phyloP scores from a whole-genome alignment of 208 protist species.

The Ichthyophonus hoferi region DNA sequence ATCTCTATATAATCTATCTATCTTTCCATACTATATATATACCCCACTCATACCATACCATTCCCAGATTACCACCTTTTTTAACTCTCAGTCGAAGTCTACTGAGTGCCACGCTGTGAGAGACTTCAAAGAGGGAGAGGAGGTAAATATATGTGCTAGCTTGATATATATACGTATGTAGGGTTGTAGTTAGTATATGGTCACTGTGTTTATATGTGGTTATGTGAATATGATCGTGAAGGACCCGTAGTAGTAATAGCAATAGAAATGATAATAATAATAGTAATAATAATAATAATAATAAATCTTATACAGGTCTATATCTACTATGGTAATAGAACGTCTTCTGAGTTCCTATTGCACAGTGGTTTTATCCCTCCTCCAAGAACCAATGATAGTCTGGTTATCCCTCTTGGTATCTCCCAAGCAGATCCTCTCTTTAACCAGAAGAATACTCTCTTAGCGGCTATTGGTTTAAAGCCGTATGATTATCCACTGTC shows the following conservation, averaged over 20 bases:
- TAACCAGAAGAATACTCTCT: background rate
- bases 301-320: background rate
- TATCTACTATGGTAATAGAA: background rate
- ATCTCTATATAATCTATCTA: too few species aligned
- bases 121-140: background rate
- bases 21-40: too few species aligned
- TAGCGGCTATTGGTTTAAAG: background rate
- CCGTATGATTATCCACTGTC: background rate
- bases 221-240: background rate
- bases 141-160: background rate
- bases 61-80: background rate
- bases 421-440: background rate
- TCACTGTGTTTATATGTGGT: background rate
- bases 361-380: background rate
- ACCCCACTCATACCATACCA: too few species aligned
- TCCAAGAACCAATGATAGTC: background rate
- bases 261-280: background rate
- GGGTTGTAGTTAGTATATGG: background rate
- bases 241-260: background rate
- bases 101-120: background rate
- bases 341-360: background rate
- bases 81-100: background rate
- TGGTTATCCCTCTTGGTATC: background rate
- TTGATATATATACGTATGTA: background rate
- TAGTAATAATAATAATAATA: background rate